These are phyloP conservation scores for Fusarium illudens DNA, from an alignment of 2,329 filamentous ascomycete genomes.

Conservation along the genomic window DNA sequence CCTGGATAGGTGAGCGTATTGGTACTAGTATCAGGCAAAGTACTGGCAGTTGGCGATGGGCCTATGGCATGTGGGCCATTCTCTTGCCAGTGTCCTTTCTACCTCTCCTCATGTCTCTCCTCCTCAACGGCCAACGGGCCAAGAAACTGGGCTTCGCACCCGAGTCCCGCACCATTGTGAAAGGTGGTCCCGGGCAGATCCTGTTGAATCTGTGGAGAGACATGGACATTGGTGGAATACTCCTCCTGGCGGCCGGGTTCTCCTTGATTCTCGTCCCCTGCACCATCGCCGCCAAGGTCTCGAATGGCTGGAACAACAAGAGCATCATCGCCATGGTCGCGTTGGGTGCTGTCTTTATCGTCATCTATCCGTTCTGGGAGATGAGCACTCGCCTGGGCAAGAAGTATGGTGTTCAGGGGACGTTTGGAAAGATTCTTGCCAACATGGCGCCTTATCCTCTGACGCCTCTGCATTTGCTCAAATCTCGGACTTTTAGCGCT, in stretches of 20 bases:
- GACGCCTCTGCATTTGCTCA: conserved; percentile 41
- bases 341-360: conserved; percentile 57
- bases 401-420: conserved; percentile 46
- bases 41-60: conserved; percentile 66
- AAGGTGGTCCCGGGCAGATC: not conserved
- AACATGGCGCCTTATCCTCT: conserved; percentile 46
- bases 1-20: conserved; percentile 62
- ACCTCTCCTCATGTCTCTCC: conserved; percentile 62
- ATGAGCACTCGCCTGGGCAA: conserved; percentile 54
- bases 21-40: conserved; percentile 50
- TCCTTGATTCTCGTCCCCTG: conserved; percentile 62
- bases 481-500: conserved; percentile 56
- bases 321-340: conserved; percentile 58
- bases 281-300: conserved; percentile 47
- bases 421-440: conserved; percentile 50
- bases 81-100: conserved; percentile 65
- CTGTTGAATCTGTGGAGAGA: conserved; percentile 15
- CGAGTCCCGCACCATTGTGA: conserved; percentile 1
- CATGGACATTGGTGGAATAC: conserved; percentile 55
- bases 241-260: conserved; percentile 59
- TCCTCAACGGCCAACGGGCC: conserved; percentile 60
- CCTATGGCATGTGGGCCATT: conserved; percentile 68
- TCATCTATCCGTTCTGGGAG: conserved; percentile 64
- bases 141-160: conserved; percentile 47
- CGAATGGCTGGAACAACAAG: conserved; percentile 50